Evolutionary conservation across 768 basidiomycete genomes (phyloP), one percentile per base, ranked within the genome.

Genomic region (Suillus americanus): DNA sequence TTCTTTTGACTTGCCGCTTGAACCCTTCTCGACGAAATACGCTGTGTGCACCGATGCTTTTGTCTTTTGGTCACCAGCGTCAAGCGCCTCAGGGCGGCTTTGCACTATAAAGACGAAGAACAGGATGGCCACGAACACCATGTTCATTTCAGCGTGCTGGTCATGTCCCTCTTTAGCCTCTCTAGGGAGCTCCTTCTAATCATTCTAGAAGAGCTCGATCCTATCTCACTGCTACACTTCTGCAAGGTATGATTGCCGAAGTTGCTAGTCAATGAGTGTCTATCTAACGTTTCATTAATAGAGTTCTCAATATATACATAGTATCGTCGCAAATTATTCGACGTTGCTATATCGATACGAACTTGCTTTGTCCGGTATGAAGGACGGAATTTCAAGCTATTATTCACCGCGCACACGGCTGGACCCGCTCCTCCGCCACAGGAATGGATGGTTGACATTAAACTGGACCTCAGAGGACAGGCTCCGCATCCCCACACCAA

Each of bases 81-180:
- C 71, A 69, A 50, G 12, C 70, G 66, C 66, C 68, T 68, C 65
- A 66, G 56, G 61, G 64, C 60, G 59, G 62, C 68, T 65, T 68
- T 70, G 53, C 76, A 54, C 53, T 54, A 76, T 76, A 76, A 77
- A 76, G 59, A 71, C 68, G 45, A 35, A 55, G 37, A 59, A 48
- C 48, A 50, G 45, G 59, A 60, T 51, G 60, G 50, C 57, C 62
- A 46, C 62, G 60, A 46, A 61, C 38, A 63, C 68, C 63, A 70
- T 64, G 64, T 67, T 59, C 67, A 55, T 67, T 66, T 70, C 69
- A 70, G 71, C 72, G 76, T 76, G 76, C 76, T 72, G 69, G 76
- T 70, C 76, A 76, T 76, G 75, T 70, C 76, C 57, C 64, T 76
- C 70, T 75, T 76, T 66, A 67, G 59, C n/a, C 76, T 76, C 65